Base-by-base conservation (phyloP, 2,329 filamentous ascomycete genomes). In the Exophiala dermatitidis region DNA sequence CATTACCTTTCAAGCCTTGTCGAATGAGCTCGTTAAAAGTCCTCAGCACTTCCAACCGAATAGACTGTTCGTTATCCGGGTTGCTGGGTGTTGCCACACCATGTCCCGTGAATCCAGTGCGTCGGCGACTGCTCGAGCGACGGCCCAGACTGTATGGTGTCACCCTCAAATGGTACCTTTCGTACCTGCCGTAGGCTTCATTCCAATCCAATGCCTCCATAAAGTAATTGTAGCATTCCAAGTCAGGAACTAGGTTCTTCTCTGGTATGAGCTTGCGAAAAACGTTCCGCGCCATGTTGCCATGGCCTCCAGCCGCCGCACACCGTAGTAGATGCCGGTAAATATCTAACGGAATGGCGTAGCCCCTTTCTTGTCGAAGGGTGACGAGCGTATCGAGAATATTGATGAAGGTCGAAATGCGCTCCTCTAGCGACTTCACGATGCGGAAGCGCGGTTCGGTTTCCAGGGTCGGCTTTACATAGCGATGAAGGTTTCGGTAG, bases 161-260 rank as follows among this genome's bases (percentile, higher is more conserved):
- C 5, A 72, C 64, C 30, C 71, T 66, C 33, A 72, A 37, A 26
- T 63, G 48, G 64, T 73, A 68, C 64, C 70, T 65, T 62, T 73
- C 65, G 48, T 60, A 51, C n/a, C 73, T 65, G 26, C 69, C 66
- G 32, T 72, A 69, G 3, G 65, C 62, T 33, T 66, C 65, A 32
- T 77, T 66, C 74, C 76, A 80, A 37, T 76, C 68, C 44, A 71
- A 67, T 1, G 74, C 71, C 12, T 72, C 73, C 67, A 83, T 73
- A 52, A 74, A 77, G 54, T 74, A 66, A 52, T 82, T 83, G 62
- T 77, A 83, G 62, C 77, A 80, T 52, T 69, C 67, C 2, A 72
- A 60, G 60, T 78, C 74, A 2, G 76, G 78, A 5, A 60, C 40
- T 2, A 76, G 44, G 2, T 65, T 60, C 41, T 71, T 64, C 10